Conservation (phyloP, 768 basidiomycete genomes). For the Amanita subjunquillea region DNA sequence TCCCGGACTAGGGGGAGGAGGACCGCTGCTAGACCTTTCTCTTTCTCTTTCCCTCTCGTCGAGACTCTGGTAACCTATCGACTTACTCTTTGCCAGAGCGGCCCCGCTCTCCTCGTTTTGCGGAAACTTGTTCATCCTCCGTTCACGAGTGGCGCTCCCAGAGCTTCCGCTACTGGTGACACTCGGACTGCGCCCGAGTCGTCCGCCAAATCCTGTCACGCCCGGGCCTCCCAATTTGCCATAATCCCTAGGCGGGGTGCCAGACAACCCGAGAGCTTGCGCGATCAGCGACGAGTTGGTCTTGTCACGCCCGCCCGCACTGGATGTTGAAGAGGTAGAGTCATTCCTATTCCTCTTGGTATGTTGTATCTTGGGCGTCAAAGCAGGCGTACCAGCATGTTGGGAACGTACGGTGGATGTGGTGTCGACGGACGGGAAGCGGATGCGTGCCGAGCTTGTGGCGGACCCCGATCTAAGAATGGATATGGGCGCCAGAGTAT, state of each 20-base stretch:
- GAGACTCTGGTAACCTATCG: constrained; percentile 18
- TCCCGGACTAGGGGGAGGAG: constrained; percentile 6
- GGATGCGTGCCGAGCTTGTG: constrained; percentile 7
- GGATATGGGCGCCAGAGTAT: constrained; percentile 14
- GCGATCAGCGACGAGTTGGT: constrained; percentile 29
- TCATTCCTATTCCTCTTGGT: constrained; percentile 10
- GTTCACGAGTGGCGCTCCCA: constrained; percentile 19
- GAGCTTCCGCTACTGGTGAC: constrained; percentile 19
- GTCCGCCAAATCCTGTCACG: constrained; percentile 13
- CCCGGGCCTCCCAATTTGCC: constrained; percentile 29
- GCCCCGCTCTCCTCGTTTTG: background rate
- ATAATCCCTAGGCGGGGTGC: constrained; percentile 28
- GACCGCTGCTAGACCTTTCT: background rate
- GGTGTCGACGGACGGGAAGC: constrained; percentile 7
- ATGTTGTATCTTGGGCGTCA: background rate
- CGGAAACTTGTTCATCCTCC: constrained; percentile 18
- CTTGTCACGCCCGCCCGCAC: constrained; percentile 7
- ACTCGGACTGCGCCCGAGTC: constrained; percentile 19
- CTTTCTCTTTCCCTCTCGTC: background rate
- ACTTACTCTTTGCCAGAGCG: constrained; percentile 22
- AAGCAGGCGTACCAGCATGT: background rate
- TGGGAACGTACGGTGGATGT: constrained; percentile 4
- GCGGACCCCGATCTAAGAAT: constrained; percentile 16
- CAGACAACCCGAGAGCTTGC: constrained; percentile 32
- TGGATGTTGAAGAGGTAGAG: constrained; percentile 3